A percentile compares a stretch with the other conserved stretches of the same genome.
Conservation (phyloP, 2,329 filamentous ascomycete species). For the Colletotrichum falcatum region DNA sequence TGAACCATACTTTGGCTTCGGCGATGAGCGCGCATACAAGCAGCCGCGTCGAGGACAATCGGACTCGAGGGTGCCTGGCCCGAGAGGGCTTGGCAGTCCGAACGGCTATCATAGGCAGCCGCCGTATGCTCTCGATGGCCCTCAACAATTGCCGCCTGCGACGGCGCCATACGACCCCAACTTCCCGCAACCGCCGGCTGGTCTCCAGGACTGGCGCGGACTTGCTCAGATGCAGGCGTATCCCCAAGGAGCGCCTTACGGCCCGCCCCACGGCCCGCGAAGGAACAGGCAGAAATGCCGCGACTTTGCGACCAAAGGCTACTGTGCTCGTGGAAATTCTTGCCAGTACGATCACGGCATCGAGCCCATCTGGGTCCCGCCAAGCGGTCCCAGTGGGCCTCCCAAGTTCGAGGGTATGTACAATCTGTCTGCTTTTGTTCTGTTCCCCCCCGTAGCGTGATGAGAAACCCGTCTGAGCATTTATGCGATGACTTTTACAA, state of each 20-base stretch:
- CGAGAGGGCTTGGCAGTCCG: slow-evolving; percentile 23
- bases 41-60: slow-evolving; percentile 67
- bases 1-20: slow-evolving; percentile 45
- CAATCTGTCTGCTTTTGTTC: neutral
- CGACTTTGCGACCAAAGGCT: slow-evolving; percentile 80
- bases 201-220: slow-evolving; percentile 24
- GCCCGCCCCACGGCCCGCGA: slow-evolving; percentile 35
- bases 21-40: slow-evolving; percentile 64
- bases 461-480: slow-evolving; percentile 42
- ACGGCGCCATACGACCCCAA: slow-evolving; percentile 67
- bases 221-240: slow-evolving; percentile 12
- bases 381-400: slow-evolving; percentile 24
- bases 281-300: slow-evolving; percentile 67
- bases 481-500: slow-evolving; percentile 42
- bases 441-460: slow-evolving; percentile 31
- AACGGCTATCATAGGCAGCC: slow-evolving; percentile 1
- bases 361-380: slow-evolving; percentile 40
- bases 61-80: slow-evolving; percentile 45
- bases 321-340: slow-evolving; percentile 73
- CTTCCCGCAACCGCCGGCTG: slow-evolving; percentile 44
- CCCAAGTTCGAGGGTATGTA: slow-evolving; percentile 31
- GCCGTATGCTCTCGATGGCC: neutral
- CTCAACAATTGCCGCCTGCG: slow-evolving; percentile 42
- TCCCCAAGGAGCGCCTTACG: slow-evolving; percentile 6
- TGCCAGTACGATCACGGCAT: slow-evolving; percentile 78